These are phyloP conservation scores for Cladosporium austrohemisphaericum DNA, from an alignment of 2,329 filamentous ascomycete species.

Conservation along the genomic window DNA sequence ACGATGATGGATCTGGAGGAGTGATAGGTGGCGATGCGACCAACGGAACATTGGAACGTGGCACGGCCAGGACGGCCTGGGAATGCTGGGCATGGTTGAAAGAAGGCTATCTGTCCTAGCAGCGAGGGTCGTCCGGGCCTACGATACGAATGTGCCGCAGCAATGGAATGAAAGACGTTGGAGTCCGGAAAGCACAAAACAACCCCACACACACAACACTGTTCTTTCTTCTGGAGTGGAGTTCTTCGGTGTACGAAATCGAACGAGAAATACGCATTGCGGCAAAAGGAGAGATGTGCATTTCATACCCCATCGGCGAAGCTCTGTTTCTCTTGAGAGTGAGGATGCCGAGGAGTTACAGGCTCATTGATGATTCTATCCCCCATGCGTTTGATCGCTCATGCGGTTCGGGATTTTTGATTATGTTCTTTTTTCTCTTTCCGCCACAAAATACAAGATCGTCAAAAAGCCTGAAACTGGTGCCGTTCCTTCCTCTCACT, in stretches of 20 bases:
- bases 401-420: constrained; percentile 7
- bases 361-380: constrained; percentile 13
- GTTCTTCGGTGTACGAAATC: constrained; percentile 15
- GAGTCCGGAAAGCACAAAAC: constrained; percentile 3
- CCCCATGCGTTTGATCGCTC: constrained; percentile 12
- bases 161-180: constrained; percentile 15
- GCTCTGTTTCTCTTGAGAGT: constrained; percentile 4
- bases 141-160: constrained; percentile 15
- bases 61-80: constrained; percentile 13
- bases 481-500: constrained; percentile 4
- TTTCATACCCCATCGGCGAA: constrained; percentile 7
- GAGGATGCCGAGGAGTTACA: constrained; percentile 11
- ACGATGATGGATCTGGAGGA: constrained; percentile 15
- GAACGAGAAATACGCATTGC: constrained; percentile 14
- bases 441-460: constrained; percentile 6
- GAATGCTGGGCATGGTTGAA: constrained; percentile 4
- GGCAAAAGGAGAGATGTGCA: constrained; percentile 16
- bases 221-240: constrained; percentile 16
- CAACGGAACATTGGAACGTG: constrained; percentile 13
- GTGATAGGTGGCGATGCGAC: constrained; percentile 11
- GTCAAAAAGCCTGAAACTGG: constrained; percentile 14
- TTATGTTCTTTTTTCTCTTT: constrained; percentile 8
- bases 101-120: constrained; percentile 6
- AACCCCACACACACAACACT: constrained; percentile 6
- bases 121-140: constrained; percentile 12